Evolutionary conservation across 495 filamentous ascomycete genomes (phyloP).

Genomic region (Talaromyces adpressus): DNA sequence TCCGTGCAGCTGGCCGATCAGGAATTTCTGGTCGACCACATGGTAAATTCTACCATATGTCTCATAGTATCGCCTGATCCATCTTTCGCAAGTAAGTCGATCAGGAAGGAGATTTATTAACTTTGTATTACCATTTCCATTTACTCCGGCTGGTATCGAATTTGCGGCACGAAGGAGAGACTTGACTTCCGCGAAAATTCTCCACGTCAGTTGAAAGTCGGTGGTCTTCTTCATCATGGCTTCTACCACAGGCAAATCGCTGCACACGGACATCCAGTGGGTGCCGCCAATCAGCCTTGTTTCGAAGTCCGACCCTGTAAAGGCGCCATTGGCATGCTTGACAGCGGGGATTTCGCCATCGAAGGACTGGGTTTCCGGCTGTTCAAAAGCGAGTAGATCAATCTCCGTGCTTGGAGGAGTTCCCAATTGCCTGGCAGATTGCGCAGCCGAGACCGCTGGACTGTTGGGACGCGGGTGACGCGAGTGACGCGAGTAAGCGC

Average conservation of each 20-base stretch:
- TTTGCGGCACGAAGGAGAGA: neutral
- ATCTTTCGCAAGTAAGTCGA: neutral
- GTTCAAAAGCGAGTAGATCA: neutral
- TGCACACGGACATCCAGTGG: neutral
- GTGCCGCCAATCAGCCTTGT: neutral
- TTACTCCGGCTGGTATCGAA: neutral
- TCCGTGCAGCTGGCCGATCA: neutral
- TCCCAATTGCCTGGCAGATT: neutral
- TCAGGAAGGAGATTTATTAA: neutral
- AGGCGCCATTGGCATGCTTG: neutral
- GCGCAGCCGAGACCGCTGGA: neutral
- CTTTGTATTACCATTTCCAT: neutral
- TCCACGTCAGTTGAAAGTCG: neutral
- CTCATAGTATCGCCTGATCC: neutral
- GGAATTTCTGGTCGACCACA: neutral
- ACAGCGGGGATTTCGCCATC: neutral
- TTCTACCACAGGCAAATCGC: neutral
- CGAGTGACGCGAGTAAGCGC: neutral
- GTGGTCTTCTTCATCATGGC: neutral
- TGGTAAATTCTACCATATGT: constrained; percentile 1
- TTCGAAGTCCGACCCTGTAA: neutral
- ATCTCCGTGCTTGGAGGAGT: neutral
- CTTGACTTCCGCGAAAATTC: neutral
- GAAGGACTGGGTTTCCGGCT: neutral
- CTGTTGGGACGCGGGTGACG: neutral